Percentiles rank a stretch among this genome's conserved stretches.
Evolutionary conservation across 257 asterid species (phyloP).

Genomic region (Lycium ferocissimum): DNA sequence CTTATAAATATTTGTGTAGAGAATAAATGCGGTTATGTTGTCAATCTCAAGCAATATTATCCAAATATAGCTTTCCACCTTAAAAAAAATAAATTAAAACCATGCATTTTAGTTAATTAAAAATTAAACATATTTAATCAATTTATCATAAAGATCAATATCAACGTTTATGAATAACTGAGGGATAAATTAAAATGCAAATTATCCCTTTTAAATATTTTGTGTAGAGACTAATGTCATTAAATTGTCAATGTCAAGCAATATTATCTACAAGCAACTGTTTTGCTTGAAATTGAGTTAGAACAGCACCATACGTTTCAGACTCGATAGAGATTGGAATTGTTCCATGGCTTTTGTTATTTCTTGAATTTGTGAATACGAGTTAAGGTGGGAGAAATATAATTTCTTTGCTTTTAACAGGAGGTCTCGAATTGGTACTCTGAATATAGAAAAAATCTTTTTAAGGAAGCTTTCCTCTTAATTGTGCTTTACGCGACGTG

Average conservation of each 20-base stretch:
- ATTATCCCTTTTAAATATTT: no score
- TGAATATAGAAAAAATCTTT: background rate
- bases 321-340: background rate
- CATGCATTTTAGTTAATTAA: no score
- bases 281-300: slow-evolving; percentile 13
- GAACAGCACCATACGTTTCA: background rate
- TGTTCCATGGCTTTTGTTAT: background rate
- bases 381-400: background rate
- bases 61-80: no score
- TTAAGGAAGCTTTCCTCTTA: fast-evolving
- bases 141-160: no score
- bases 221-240: no score
- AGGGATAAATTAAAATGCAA: no score
- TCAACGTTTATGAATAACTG: no score
- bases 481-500: background rate
- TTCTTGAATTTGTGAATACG: background rate
- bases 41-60: background rate
- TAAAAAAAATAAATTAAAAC: no score
- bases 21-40: background rate
- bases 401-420: background rate
- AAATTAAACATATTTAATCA: no score
- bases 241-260: background rate
- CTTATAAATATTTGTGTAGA: background rate
- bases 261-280: slow-evolving; percentile 20
- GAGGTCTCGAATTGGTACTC: fast-evolving